These are phyloP conservation scores for Lagenaria siceraria DNA, from an alignment of 306 rosid genomes.

Conservation along the genomic window DNA sequence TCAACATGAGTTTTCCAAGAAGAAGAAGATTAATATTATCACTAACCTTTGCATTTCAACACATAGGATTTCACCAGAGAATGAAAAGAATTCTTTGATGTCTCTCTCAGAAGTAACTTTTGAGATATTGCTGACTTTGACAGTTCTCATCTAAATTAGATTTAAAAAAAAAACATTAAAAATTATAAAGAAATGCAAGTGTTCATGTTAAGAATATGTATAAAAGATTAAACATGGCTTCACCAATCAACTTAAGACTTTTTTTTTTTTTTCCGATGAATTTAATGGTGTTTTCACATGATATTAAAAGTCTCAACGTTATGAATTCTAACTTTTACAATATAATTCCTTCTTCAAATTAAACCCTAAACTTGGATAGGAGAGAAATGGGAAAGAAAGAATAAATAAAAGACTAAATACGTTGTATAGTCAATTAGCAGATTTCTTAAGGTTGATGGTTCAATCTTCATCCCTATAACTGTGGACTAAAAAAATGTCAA, in stretches of 20 bases:
- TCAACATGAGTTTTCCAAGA: slow-evolving; percentile 11
- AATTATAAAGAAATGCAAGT: background rate
- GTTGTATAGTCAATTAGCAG: too few species aligned
- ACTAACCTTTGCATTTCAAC: slow-evolving; percentile 72
- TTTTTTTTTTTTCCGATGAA: too few species aligned
- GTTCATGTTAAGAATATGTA: background rate
- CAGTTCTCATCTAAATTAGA: slow-evolving; percentile 47
- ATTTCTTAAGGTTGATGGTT: too few species aligned
- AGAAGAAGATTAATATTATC: slow-evolving; percentile 2
- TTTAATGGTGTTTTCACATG: background rate
- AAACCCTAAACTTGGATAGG: background rate
- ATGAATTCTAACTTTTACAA: background rate
- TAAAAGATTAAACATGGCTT: too few species aligned
- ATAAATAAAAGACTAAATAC: background rate
- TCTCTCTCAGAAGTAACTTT: slow-evolving; percentile 35
- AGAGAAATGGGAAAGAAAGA: background rate
- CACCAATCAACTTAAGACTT: background rate
- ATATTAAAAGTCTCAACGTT: background rate
- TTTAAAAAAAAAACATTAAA: background rate
- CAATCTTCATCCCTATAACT: too few species aligned
- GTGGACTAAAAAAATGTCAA: too few species aligned
- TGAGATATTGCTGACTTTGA: slow-evolving; percentile 67
- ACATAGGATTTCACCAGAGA: slow-evolving; percentile 63
- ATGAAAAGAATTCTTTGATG: slow-evolving; percentile 71
- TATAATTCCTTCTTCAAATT: background rate